These are phyloP conservation scores for Neurospora sp. DNA, from an alignment of 495 filamentous ascomycete genomes.

Conservation along the genomic window DNA sequence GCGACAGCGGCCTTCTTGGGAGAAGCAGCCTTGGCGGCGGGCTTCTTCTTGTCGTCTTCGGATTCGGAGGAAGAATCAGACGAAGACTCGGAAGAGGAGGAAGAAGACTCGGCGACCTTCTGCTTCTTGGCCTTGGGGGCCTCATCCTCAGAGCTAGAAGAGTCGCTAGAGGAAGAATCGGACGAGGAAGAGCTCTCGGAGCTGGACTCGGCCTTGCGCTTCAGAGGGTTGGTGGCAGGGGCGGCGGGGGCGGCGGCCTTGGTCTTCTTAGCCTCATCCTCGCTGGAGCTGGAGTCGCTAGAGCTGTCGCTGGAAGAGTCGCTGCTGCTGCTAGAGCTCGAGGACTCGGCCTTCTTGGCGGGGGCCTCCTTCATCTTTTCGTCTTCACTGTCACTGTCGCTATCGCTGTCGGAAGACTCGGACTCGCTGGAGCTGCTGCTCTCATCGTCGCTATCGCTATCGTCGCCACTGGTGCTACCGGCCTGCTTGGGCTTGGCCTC, in stretches of 20 bases:
- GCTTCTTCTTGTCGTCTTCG: constrained; percentile 23
- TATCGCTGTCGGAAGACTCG: constrained; percentile 35
- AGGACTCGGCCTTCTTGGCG: constrained; percentile 16
- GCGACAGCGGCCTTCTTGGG: constrained; percentile 14
- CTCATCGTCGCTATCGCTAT: constrained; percentile 77
- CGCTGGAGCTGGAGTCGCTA: constrained; percentile 49
- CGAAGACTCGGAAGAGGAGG: constrained; percentile 27
- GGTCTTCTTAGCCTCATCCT: constrained; percentile 46
- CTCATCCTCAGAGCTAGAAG: constrained; percentile 11
- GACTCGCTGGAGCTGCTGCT: constrained; percentile 11
- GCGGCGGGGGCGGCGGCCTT: constrained; percentile 16
- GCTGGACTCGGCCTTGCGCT: constrained; percentile 54
- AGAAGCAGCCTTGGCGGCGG: constrained; percentile 11
- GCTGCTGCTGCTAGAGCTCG: constrained; percentile 32
- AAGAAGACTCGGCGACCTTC: constrained; percentile 19
- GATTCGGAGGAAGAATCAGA: constrained; percentile 31
- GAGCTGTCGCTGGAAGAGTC: constrained; percentile 44
- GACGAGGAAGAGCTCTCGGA: constrained; percentile 31
- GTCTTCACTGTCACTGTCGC: constrained; percentile 50
- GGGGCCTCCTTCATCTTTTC: constrained; percentile 46
- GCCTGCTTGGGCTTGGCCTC: constrained; percentile 26
- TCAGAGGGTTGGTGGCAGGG: constrained; percentile 32
- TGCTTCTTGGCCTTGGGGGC: constrained; percentile 20
- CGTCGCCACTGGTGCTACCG: constrained; percentile 24
- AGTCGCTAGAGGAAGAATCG: constrained; percentile 24